Evolutionary conservation across 805 yeast genomes (phyloP), one percentile per base, ranked within the genome.

Genomic region (Kuraishia ogatae): DNA sequence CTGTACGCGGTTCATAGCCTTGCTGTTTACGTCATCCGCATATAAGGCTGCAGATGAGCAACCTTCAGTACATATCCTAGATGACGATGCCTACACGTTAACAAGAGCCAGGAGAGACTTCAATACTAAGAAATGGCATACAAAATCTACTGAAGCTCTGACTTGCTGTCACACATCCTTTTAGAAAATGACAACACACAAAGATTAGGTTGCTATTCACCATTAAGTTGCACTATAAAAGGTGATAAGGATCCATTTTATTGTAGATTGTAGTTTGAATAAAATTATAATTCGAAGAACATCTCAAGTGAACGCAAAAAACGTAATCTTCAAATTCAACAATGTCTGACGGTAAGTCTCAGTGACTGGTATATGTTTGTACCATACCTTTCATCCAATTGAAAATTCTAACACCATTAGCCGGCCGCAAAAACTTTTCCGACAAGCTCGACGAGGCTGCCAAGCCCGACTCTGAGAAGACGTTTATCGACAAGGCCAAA

Each of bases 371-470:
- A 26, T 10, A n/a, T n/a, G n/a, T n/a, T 11, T 7, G 35, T 28
- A 48, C 22, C 23, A n/a, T 7, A 19, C 23, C 23, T n/a, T 7
- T n/a, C 26, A 28, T 11, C 35, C 35, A 11, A 28, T 28, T 28
- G 35, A 7, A 7, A 7, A 7, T 28, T 35, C 43, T 35, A 35
- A 35, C 43, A 35, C 43, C 3, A 7, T 26, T 26, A 65, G 66
- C 76, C 59, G 85, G 84, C 62, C 85, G 94, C 84, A 88, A 87
- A 74, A 72, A 77, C 69, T 76, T 87, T 66, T 62, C 83, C 60
- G 84, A 83, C 67, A 85, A 86, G 73, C 71, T 77, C 64, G 53
- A 74, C 56, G 93, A 87, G 77, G 66, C 77, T 51, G 58, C 84
- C 53, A 85, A 78, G 61, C 93, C 93, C 60, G 83, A 87, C 61